Conservation (phyloP, 192 early-diverging fungal genomes). For the Gryganskiella cystojenkinii region DNA sequence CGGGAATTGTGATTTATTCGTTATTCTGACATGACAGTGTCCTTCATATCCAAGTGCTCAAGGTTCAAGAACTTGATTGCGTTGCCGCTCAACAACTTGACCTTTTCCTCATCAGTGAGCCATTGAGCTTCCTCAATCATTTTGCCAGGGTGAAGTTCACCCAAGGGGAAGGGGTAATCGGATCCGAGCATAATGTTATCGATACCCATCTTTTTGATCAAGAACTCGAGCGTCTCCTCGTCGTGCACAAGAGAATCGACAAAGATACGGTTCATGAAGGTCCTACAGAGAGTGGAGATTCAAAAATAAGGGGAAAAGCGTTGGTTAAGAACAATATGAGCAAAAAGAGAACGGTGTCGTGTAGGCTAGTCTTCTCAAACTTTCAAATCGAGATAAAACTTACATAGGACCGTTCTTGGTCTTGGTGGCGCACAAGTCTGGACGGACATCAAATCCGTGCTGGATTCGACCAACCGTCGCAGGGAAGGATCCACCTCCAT, state of each 20-base stretch:
- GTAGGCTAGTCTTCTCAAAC: constrained; percentile 5
- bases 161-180: constrained; percentile 67
- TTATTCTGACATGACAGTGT: no score
- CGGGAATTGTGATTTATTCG: no score
- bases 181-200: constrained; percentile 68
- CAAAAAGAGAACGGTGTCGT: background rate
- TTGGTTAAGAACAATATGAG: background rate
- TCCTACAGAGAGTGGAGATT: constrained; percentile 24
- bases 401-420: constrained; percentile 64
- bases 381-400: constrained; percentile 6
- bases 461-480: constrained; percentile 74
- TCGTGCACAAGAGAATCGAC: constrained; percentile 76
- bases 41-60: constrained; percentile 30
- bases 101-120: constrained; percentile 70
- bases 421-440: constrained; percentile 69
- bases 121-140: constrained; percentile 64
- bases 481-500: constrained; percentile 75
- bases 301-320: background rate
- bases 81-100: constrained; percentile 66
- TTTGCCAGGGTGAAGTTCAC: constrained; percentile 72
- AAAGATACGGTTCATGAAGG: constrained; percentile 67
- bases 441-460: constrained; percentile 72
- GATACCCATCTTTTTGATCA: constrained; percentile 74
- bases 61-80: constrained; percentile 66
- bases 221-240: constrained; percentile 67